Percentiles rank a stretch among this genome's conserved stretches.
Evolutionary conservation across 2,329 filamentous ascomycete species (phyloP).

Genomic region (Talaromyces sp.): DNA sequence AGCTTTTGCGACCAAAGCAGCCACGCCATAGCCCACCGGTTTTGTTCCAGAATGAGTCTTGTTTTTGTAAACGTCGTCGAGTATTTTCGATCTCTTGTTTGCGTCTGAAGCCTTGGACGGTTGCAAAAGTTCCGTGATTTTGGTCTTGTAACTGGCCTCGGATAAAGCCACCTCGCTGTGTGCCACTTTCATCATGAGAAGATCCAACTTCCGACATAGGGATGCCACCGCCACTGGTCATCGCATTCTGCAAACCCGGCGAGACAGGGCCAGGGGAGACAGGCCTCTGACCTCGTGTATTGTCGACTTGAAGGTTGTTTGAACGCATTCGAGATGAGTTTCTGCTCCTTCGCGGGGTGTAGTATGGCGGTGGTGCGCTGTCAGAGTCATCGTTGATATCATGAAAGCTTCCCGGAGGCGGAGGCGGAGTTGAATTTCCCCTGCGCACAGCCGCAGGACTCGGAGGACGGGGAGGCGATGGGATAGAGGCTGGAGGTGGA

Average conservation of each 20-base stretch:
- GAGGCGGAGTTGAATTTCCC: not conserved
- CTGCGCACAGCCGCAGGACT: not conserved
- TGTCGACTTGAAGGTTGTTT: slow-evolving; percentile 52
- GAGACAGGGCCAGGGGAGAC: slow-evolving; percentile 58
- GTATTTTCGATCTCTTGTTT: slow-evolving; percentile 41
- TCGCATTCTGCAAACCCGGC: slow-evolving; percentile 55
- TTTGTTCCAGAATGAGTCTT: slow-evolving; percentile 55
- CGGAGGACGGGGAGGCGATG: not conserved
- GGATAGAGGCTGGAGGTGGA: not conserved
- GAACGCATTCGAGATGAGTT: slow-evolving; percentile 45
- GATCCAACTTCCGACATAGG: slow-evolving; percentile 51
- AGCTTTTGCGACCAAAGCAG: slow-evolving; percentile 58
- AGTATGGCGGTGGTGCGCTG: slow-evolving; percentile 45
- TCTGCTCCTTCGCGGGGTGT: slow-evolving; percentile 23
- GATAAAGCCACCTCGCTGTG: not conserved
- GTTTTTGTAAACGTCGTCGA: slow-evolving; percentile 58
- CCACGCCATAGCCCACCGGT: slow-evolving; percentile 60
- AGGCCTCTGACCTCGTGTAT: slow-evolving; percentile 40
- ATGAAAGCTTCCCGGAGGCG: not conserved
- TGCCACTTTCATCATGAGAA: slow-evolving; percentile 20
- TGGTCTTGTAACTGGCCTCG: not conserved
- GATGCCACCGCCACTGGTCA: slow-evolving; percentile 58
- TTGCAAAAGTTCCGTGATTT: not conserved
- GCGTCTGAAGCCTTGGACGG: slow-evolving; percentile 14
- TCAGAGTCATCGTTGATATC: not conserved